These are phyloP conservation scores for Cordyceps javanica DNA, from an alignment of 2,329 filamentous ascomycete genomes.

Conservation along the genomic window DNA sequence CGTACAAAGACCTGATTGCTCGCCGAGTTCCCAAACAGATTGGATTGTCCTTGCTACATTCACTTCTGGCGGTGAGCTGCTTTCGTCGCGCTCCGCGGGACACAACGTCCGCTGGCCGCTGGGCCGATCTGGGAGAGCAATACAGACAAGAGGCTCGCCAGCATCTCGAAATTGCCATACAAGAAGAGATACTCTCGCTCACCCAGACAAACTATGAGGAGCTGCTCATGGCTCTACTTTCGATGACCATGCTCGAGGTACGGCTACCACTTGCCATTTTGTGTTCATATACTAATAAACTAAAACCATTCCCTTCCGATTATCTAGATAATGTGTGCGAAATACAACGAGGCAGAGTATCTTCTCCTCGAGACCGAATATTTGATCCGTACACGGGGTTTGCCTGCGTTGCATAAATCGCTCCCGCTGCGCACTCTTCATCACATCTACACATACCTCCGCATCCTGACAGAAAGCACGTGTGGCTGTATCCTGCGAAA, in stretches of 20 bases:
- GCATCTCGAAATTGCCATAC: neutral
- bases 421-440: neutral
- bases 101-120: neutral
- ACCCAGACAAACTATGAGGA: neutral
- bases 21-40: neutral
- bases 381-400: conserved; percentile 6
- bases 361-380: conserved; percentile 3
- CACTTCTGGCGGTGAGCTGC: neutral
- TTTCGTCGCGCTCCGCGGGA: neutral
- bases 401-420: neutral
- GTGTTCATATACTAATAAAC: neutral
- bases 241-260: conserved; percentile 3
- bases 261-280: neutral
- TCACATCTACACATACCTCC: conserved; percentile 8
- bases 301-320: neutral
- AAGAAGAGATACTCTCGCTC: neutral
- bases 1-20: neutral
- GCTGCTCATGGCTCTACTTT: conserved; percentile 4
- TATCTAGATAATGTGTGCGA: neutral
- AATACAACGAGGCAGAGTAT: conserved; percentile 8
- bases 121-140: neutral
- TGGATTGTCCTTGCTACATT: neutral
- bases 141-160: neutral
- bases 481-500: conserved; percentile 6
- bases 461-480: conserved; percentile 6